Conservation (phyloP, 768 basidiomycete genomes). For the Wakefieldia striispora region DNA sequence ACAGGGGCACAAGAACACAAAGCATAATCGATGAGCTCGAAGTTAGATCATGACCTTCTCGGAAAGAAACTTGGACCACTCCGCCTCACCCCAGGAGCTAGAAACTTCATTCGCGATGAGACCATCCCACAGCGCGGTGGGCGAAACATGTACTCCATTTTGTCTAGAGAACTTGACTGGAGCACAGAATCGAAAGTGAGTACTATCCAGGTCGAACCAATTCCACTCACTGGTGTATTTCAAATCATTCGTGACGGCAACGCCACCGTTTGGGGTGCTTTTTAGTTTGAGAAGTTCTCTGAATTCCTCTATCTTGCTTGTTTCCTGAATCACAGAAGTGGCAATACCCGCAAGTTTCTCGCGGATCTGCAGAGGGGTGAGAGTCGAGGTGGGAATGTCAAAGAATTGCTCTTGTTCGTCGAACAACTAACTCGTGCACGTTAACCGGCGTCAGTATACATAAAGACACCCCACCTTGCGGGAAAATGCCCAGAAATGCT, state of each 20-base stretch:
- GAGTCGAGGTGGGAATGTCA: constrained; percentile 65
- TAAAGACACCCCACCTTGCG: constrained; percentile 45
- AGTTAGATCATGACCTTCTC: constrained; percentile 48
- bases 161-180: constrained; percentile 89
- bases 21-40: neutral
- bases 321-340: constrained; percentile 47
- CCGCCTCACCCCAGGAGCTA: constrained; percentile 76
- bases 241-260: constrained; percentile 78
- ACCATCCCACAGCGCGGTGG: constrained; percentile 78
- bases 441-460: neutral
- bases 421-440: constrained; percentile 55
- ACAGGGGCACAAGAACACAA: neutral
- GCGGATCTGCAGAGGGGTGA: constrained; percentile 72
- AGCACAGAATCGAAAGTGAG: neutral
- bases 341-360: constrained; percentile 67
- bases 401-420: constrained; percentile 75
- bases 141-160: constrained; percentile 90
- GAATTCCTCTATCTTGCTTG: constrained; percentile 48
- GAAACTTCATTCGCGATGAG: constrained; percentile 68
- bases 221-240: constrained; percentile 76
- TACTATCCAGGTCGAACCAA: neutral
- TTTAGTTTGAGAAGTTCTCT: constrained; percentile 63
- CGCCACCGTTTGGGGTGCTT: constrained; percentile 70
- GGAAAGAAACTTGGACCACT: constrained; percentile 77
- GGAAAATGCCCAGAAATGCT: constrained; percentile 79